phyloP scores from a whole-genome alignment of 345 rosid genomes.

The Melaleuca alternifolia region DNA sequence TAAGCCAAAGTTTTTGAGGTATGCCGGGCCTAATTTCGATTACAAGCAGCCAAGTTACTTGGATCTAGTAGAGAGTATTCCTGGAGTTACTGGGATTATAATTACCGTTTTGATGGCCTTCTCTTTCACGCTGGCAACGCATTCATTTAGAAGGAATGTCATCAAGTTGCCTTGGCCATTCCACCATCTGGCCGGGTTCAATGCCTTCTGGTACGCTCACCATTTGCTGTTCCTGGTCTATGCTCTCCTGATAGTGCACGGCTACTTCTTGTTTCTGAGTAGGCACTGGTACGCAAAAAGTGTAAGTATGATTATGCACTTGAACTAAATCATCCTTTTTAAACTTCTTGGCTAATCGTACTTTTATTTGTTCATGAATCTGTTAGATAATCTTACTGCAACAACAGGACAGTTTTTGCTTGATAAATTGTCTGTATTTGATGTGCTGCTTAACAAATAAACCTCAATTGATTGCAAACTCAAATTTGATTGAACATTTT shows the following conservation, averaged over 20 bases:
- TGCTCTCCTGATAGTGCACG: conserved; percentile 56
- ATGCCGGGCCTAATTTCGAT: conserved; percentile 31
- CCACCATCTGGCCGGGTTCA: conserved; percentile 68
- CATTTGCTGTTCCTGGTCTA: conserved; percentile 73
- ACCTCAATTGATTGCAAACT: background rate
- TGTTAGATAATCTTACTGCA: background rate
- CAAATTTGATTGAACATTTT: background rate
- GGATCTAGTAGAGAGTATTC: conserved; percentile 33
- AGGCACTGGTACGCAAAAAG: conserved; percentile 44
- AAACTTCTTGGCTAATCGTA: background rate
- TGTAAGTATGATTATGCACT: background rate
- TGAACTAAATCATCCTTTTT: background rate
- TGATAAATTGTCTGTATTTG: background rate
- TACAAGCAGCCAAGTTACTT: conserved; percentile 55
- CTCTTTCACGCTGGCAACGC: conserved; percentile 61
- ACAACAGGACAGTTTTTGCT: background rate
- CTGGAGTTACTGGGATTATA: conserved; percentile 56
- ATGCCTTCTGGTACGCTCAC: conserved; percentile 95
- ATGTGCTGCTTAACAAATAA: background rate
- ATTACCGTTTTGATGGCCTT: conserved; percentile 51
- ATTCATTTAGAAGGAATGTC: conserved; percentile 54
- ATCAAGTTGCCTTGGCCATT: conserved; percentile 61
- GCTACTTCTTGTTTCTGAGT: conserved; percentile 55
- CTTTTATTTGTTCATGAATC: background rate
- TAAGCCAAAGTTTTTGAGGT: conserved; percentile 26